Evolutionary conservation across 2,329 filamentous ascomycete genomes (phyloP).

Genomic region (Parastagonospora nodorum): DNA sequence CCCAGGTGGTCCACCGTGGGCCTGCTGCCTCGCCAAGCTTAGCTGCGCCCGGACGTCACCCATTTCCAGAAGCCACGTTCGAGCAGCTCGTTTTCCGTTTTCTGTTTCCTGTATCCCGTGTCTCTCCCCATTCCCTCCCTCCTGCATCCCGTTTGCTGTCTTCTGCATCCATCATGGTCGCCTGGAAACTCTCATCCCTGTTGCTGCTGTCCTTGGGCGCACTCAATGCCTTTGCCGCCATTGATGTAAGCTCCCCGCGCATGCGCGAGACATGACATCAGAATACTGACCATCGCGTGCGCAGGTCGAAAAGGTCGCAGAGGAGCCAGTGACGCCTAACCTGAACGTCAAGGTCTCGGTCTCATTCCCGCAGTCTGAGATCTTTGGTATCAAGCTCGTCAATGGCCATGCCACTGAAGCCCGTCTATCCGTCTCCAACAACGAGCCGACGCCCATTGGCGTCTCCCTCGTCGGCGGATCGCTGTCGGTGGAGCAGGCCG

Average conservation of each 20-base stretch:
- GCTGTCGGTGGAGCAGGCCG: constrained; percentile 64
- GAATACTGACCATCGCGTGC: constrained; percentile 25
- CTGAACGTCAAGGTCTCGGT: constrained; percentile 61
- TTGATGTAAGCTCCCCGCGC: constrained; percentile 57
- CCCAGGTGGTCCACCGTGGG: too few relatives aligned
- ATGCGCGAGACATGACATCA: constrained; percentile 42
- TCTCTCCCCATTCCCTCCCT: constrained; percentile 9
- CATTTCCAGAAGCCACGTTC: constrained; percentile 39
- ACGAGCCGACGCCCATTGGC: constrained; percentile 75
- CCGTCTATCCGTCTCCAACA: constrained; percentile 81
- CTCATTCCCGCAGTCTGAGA: constrained; percentile 70
- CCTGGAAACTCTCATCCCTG: constrained; percentile 72
- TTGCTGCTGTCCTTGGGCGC: constrained; percentile 73
- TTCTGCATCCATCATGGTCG: constrained; percentile 64
- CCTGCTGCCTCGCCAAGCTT: constrained; percentile 10
- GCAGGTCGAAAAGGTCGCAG: constrained; percentile 41
- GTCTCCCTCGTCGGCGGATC: constrained; percentile 78
- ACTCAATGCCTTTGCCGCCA: constrained; percentile 67
- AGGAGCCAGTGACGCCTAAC: constrained; percentile 64
- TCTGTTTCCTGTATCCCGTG: constrained; percentile 8
- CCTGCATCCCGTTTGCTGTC: constrained; percentile 15
- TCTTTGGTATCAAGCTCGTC: constrained; percentile 94
- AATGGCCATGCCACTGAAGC: constrained; percentile 88
- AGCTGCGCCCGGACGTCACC: constrained; percentile 24
- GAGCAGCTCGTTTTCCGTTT: constrained; percentile 19